Evolutionary conservation across 2,329 filamentous ascomycete species (phyloP), one percentile per base, ranked within the genome.

Genomic region (Ophiostoma pallidulum): DNA sequence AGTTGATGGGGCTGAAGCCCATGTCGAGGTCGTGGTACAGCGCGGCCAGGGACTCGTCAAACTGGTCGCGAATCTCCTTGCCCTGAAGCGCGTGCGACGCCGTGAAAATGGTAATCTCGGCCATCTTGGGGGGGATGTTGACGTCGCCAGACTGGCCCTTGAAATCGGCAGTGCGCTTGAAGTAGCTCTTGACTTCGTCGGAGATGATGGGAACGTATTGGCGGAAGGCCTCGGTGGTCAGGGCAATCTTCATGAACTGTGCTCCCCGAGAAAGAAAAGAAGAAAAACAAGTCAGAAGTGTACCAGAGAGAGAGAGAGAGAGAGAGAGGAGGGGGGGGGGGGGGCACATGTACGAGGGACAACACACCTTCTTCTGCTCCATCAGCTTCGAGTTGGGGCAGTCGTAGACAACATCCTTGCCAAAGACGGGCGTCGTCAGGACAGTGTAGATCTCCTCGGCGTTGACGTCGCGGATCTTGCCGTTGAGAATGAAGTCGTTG

Each of bases 311-410:
- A n/a, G n/a, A n/a, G n/a, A n/a, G n/a, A n/a, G n/a, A n/a, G n/a
- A n/a, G n/a, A n/a, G n/a, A n/a, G n/a, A n/a, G n/a, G n/a, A n/a
- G n/a, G n/a, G n/a, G n/a, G n/a, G n/a, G n/a, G n/a, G n/a, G n/a
- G n/a, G n/a, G n/a, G n/a, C n/a, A n/a, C n/a, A n/a, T n/a, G n/a
- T n/a, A n/a, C n/a, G 3, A 33, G 14, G 1, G 8, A 22, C 8
- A 14, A 32, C 46, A n/a, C 13, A 83, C 80, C 74, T 86, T 88
- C 72, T 91, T 91, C 68, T 92, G 86, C 67, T 92, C 86, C 84
- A 91, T 90, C 52, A 91, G 73, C 65, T 89, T 89, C 40, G 82
- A 71, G 64, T 90, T 90, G 36, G 86, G 84, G 63, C 85, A 90
- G 64, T 91, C 86, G 64, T 91, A 91, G 41, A 90, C 81, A 37